phyloP scores from a whole-genome alignment of 1,139 yeast species.

The Meyerozyma elateridarum region DNA sequence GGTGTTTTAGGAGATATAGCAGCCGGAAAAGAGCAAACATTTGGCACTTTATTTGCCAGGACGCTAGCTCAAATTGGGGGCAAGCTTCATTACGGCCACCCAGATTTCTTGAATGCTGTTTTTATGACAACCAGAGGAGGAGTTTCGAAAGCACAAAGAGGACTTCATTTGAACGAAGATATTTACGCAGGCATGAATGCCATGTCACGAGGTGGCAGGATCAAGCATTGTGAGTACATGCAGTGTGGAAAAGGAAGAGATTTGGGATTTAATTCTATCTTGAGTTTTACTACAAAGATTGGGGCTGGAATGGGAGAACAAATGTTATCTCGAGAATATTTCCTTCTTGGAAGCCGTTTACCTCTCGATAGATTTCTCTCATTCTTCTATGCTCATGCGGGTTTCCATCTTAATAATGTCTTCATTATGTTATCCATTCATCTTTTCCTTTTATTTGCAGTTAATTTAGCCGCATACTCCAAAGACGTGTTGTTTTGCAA shows the following conservation, averaged over 20 bases:
- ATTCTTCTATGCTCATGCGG: slow-evolving; percentile 54
- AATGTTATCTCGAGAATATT: slow-evolving; percentile 49
- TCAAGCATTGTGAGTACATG: slow-evolving; percentile 52
- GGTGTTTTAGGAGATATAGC: slow-evolving; percentile 55
- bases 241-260: slow-evolving; percentile 59
- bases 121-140: slow-evolving; percentile 57
- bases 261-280: slow-evolving; percentile 49
- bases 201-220: slow-evolving; percentile 46
- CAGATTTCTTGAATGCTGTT: slow-evolving; percentile 46
- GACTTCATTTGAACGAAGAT: slow-evolving; percentile 52
- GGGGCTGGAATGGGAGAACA: slow-evolving; percentile 62
- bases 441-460: slow-evolving; percentile 40
- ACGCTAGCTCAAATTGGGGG: slow-evolving; percentile 54
- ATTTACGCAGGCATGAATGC: slow-evolving; percentile 57
- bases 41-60: slow-evolving; percentile 52
- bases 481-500: slow-evolving; percentile 44
- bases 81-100: slow-evolving; percentile 53
- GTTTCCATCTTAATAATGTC: slow-evolving; percentile 50
- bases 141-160: slow-evolving; percentile 52
- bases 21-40: slow-evolving; percentile 55
- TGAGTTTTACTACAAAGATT: slow-evolving; percentile 51
- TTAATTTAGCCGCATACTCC: slow-evolving; percentile 45
- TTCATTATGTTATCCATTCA: slow-evolving; percentile 47
- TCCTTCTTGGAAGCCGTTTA: slow-evolving; percentile 43
- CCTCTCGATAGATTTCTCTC: slow-evolving; percentile 50